phyloP scores from a whole-genome alignment of 2,329 filamentous ascomycete species.

The Alternaria gaisen region DNA sequence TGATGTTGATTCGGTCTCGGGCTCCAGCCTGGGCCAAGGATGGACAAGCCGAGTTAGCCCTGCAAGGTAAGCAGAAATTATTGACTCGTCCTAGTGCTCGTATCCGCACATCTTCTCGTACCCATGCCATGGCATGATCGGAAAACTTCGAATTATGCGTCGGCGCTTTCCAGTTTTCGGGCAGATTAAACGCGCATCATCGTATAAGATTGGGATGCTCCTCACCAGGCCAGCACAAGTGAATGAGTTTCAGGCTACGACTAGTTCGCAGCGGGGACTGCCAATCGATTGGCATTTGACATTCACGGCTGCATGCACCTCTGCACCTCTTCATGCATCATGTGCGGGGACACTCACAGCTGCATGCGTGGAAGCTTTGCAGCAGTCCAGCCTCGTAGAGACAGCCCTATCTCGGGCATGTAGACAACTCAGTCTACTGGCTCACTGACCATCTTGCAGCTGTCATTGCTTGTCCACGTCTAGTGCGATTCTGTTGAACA shows the following conservation, averaged over 20 bases:
- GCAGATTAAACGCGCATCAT: neutral
- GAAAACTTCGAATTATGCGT: constrained; percentile 1
- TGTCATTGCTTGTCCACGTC: neutral
- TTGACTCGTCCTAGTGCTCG: constrained; percentile 26
- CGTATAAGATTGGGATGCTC: neutral
- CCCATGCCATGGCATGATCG: constrained; percentile 1
- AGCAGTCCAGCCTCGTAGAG: neutral
- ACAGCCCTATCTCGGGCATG: neutral
- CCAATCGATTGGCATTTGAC: neutral
- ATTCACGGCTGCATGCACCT: neutral
- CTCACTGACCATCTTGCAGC: neutral
- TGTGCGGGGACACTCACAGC: neutral
- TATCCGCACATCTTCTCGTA: constrained; percentile 19
- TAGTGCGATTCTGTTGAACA: neutral
- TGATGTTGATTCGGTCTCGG: constrained; percentile 11
- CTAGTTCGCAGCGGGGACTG: constrained; percentile 4
- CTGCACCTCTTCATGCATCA: constrained; percentile 4
- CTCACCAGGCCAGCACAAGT: neutral
- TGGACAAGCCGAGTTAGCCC: constrained; percentile 13
- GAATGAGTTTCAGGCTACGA: neutral
- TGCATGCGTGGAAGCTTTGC: neutral
- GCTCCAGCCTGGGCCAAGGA: constrained; percentile 12
- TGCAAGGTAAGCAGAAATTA: constrained; percentile 27
- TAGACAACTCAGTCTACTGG: neutral
- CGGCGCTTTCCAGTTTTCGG: constrained; percentile 1